Evolutionary conservation across 768 basidiomycete species (phyloP).

Genomic region (Boletus sensibilis): DNA sequence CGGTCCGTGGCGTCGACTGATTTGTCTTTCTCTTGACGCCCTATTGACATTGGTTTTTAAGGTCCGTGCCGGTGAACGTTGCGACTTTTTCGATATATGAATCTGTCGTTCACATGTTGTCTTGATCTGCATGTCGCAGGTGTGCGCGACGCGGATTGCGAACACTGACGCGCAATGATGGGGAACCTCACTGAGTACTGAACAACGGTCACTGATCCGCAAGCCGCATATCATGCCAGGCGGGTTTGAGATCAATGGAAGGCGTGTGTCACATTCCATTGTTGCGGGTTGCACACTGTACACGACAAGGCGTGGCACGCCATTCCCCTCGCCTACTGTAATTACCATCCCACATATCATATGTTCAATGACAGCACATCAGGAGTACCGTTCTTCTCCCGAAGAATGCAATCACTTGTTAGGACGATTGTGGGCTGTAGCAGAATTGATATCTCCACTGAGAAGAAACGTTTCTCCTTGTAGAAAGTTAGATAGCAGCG

Average conservation of each 20-base stretch:
- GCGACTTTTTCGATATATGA: constrained; percentile 78
- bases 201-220: neutral
- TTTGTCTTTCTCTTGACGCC: neutral
- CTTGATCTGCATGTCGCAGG: constrained; percentile 11
- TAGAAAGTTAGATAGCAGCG: neutral
- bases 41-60: constrained; percentile 26
- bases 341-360: neutral
- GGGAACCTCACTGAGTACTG: neutral
- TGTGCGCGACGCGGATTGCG: neutral
- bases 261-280: neutral
- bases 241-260: neutral
- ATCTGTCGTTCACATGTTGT: constrained; percentile 44
- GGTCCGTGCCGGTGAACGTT: constrained; percentile 86
- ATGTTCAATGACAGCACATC: neutral
- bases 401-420: neutral
- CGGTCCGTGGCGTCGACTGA: constrained; percentile 42
- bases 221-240: neutral
- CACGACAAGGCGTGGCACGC: neutral
- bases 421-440: neutral
- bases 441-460: neutral
- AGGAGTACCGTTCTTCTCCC: neutral
- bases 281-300: neutral
- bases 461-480: neutral
- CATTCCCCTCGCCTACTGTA: neutral
- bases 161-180: neutral